A percentile compares a stretch with the other conserved stretches of the same genome.
Evolutionary conservation across 1,139 yeast species (phyloP).

Genomic region (Taphrina populina): DNA sequence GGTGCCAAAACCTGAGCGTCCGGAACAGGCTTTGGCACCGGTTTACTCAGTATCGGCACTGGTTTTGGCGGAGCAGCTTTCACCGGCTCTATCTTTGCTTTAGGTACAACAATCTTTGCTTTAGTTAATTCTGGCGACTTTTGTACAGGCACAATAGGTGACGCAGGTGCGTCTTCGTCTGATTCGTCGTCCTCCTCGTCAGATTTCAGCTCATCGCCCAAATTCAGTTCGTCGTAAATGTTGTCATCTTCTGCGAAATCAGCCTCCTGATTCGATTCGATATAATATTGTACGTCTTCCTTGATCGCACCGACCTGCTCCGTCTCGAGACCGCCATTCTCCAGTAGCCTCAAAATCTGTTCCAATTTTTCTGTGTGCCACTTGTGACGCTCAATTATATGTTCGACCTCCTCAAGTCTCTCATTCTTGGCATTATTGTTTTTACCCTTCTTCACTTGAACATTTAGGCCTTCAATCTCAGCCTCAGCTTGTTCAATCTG

Average conservation of each 20-base stretch:
- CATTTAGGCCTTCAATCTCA: slow-evolving; percentile 62
- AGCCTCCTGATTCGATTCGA: slow-evolving; percentile 92
- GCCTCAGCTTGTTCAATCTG: slow-evolving; percentile 81
- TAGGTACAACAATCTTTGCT: slow-evolving; percentile 11
- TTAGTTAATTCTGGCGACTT: slow-evolving; percentile 26
- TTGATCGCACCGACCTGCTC: slow-evolving; percentile 75
- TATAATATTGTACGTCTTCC: slow-evolving; percentile 91
- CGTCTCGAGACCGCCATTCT: slow-evolving; percentile 78
- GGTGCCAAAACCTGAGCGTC: slow-evolving; percentile 44
- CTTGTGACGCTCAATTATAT: slow-evolving; percentile 69
- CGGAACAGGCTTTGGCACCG: slow-evolving; percentile 68
- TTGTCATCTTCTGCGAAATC: slow-evolving; percentile 95
- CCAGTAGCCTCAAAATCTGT: slow-evolving; percentile 69
- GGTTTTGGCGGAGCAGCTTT: slow-evolving; percentile 15
- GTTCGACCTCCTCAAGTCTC: slow-evolving; percentile 62
- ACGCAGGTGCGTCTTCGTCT: slow-evolving; percentile 27
- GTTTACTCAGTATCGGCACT: slow-evolving; percentile 46
- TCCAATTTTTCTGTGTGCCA: slow-evolving; percentile 80
- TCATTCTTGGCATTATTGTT: slow-evolving; percentile 57
- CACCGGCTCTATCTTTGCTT: slow-evolving; percentile 6
- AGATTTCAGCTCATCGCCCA: slow-evolving; percentile 57
- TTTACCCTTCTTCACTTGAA: slow-evolving; percentile 57
- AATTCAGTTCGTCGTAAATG: slow-evolving; percentile 80
- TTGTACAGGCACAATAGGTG: slow-evolving; percentile 11
- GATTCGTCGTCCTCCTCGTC: slow-evolving; percentile 36